Conservation (phyloP, 2,329 filamentous ascomycete genomes). For the Cordyceps cicadae region DNA sequence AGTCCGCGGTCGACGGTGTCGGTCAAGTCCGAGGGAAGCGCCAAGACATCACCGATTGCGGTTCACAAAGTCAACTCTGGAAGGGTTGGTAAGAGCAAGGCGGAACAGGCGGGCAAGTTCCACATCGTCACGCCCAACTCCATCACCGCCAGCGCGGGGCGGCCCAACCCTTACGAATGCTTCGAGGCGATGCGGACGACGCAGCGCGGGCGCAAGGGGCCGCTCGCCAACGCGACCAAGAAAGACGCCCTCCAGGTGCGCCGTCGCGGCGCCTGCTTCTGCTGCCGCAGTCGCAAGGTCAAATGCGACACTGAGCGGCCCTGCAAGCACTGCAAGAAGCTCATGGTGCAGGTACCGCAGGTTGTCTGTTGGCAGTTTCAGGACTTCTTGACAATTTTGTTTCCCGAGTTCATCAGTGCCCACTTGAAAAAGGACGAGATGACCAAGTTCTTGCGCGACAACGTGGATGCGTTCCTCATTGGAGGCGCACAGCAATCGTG, state of each 20-base stretch:
- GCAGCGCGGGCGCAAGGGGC: slow-evolving; percentile 48
- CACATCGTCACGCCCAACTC: slow-evolving; percentile 47
- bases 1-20: slow-evolving; percentile 22
- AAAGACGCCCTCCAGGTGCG: slow-evolving; percentile 47
- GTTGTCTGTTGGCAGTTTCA: slow-evolving; percentile 52
- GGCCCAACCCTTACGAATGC: slow-evolving; percentile 45
- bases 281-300: slow-evolving; percentile 51
- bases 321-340: slow-evolving; percentile 48
- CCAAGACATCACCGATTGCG: slow-evolving; percentile 19
- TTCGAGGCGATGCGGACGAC: slow-evolving; percentile 45
- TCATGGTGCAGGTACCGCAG: slow-evolving; percentile 41
- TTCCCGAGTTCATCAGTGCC: slow-evolving; percentile 42
- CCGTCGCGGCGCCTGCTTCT: slow-evolving; percentile 48
- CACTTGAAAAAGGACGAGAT: slow-evolving; percentile 46
- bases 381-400: slow-evolving; percentile 44
- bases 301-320: slow-evolving; percentile 48
- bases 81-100: slow-evolving; percentile 39
- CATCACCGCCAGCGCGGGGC: slow-evolving; percentile 42
- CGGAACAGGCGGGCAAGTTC: slow-evolving; percentile 35
- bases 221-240: slow-evolving; percentile 45
- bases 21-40: slow-evolving; percentile 21
- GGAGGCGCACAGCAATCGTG: slow-evolving; percentile 33
- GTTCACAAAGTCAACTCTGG: slow-evolving; percentile 36
- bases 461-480: slow-evolving; percentile 36
- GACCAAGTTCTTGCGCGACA: slow-evolving; percentile 38